Evolutionary conservation across 345 rosid genomes (phyloP), one percentile per base, ranked within the genome.

Genomic region (Euclidium syriacum): DNA sequence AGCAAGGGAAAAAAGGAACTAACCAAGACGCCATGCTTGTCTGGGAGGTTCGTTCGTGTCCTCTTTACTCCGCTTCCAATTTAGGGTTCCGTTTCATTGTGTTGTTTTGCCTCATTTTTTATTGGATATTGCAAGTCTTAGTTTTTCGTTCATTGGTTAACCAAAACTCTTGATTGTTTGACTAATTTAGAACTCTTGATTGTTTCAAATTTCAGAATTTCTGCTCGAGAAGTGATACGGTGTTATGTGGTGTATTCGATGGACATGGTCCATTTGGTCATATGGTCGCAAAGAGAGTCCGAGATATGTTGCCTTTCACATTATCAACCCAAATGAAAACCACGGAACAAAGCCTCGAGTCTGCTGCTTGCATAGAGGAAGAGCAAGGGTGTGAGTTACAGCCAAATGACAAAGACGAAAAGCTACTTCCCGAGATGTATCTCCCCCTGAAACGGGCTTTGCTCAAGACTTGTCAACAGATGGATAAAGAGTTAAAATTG

Each of bases 211-310:
- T 62, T 10, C 79, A 92, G 96, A 85, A 85, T 65, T 88, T 80
- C 78, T 64, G 78, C 59, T 79, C 95, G n/a, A 85, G 85, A 75
- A 75, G 76, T n/a, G 94, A 87, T 49, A 78, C 91, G 9, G 71
- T 81, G 46, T 81, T 89, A 46, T 92, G 98, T 46, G 98, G 98
- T 39, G 89, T 92, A 58, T 92, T 89, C 59, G 98, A 92, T 74
- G 98, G 98, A 40, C 98, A 92, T 29, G 98, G 98, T 64, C 98
- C 98, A 47, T 83, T 62, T 33, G 96, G 98, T 78, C 98, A 92
- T 77, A 70, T 84, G 91, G 96, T 89, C 60, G 72, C 98, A 36
- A 85, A 79, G 81, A 89, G 73, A 81, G 91, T 89, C 34, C 79
- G 98, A 41, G 96, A 89, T 75, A 73, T 86, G 51, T 87, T 92